Percentiles rank a stretch among this genome's conserved stretches.
phyloP scores from a whole-genome alignment of 345 rosid species.

The Brassica nigra region DNA sequence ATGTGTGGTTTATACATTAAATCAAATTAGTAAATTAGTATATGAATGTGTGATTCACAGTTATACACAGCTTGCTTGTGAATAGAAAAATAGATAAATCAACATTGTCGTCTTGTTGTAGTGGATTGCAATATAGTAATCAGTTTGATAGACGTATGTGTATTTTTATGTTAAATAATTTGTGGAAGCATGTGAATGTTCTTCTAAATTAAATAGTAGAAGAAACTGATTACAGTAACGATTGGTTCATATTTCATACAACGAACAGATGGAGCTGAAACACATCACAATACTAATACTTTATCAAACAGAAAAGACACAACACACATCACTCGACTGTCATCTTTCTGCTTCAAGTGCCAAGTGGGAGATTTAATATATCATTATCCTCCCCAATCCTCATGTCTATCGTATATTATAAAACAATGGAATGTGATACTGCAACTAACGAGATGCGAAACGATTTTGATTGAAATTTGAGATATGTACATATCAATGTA shows the following conservation, averaged over 20 bases:
- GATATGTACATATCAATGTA: constrained; percentile 6
- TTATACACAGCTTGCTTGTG: not conserved
- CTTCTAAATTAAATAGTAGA: not conserved
- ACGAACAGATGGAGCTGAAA: not conserved
- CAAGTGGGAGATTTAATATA: not conserved
- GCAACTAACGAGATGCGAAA: constrained; percentile 16
- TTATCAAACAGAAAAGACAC: not conserved
- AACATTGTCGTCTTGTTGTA: constrained; percentile 1
- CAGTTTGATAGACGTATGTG: constrained; percentile 4
- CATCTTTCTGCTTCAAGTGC: not conserved
- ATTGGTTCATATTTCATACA: not conserved
- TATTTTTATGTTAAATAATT: not conserved
- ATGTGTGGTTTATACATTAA: constrained; percentile 6
- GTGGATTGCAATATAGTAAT: constrained; percentile 16
- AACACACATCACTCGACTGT: not conserved
- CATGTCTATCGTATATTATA: not conserved
- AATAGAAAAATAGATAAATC: constrained; percentile 3
- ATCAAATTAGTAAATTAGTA: not conserved
- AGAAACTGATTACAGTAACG: constrained; percentile 3
- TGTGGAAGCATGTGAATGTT: constrained; percentile 14
- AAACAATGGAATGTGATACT: constrained; percentile 10
- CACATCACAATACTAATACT: not conserved
- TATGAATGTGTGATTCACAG: constrained; percentile 21
- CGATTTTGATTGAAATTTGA: not conserved
- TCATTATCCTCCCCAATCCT: not conserved